These are phyloP conservation scores for Aspergillus cavernicola DNA, from an alignment of 495 filamentous ascomycete species.

Conservation along the genomic window DNA sequence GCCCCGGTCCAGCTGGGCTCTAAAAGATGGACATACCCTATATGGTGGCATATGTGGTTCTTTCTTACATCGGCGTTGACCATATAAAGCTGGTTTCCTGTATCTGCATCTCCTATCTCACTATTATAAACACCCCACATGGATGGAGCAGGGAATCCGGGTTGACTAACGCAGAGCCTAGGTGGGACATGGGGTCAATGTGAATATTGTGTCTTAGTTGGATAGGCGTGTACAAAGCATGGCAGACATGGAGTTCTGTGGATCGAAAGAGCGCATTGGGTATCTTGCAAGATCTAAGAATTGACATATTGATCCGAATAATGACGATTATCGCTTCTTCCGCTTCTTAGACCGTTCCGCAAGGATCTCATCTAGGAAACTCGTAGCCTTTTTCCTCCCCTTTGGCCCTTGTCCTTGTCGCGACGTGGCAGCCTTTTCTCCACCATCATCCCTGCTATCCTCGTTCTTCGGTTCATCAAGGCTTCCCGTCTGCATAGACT, in stretches of 20 bases:
- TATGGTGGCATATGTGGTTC: slow-evolving; percentile 1
- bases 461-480: neutral
- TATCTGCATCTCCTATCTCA: slow-evolving; percentile 15
- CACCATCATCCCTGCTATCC: slow-evolving; percentile 13
- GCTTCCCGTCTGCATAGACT: slow-evolving; percentile 4
- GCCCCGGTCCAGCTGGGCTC: neutral
- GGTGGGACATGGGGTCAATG: slow-evolving; percentile 17
- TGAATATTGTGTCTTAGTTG: slow-evolving; percentile 8
- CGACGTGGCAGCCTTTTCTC: slow-evolving; percentile 6
- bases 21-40: neutral
- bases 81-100: neutral
- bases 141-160: slow-evolving; percentile 21
- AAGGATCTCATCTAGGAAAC: slow-evolving; percentile 51
- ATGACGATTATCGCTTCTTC: slow-evolving; percentile 44
- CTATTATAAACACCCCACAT: slow-evolving; percentile 34
- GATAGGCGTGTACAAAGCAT: slow-evolving; percentile 5
- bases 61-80: neutral
- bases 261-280: slow-evolving; percentile 6
- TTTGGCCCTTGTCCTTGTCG: slow-evolving; percentile 19
- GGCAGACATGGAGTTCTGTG: neutral
- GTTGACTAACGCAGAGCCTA: slow-evolving; percentile 10
- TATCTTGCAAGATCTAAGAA: slow-evolving; percentile 13
- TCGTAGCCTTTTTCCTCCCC: slow-evolving; percentile 39
- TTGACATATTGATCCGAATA: neutral
- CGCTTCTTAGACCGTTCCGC: slow-evolving; percentile 50